A percentile compares a stretch with the other conserved stretches of the same genome.
phyloP scores from a whole-genome alignment of 2,329 filamentous ascomycete genomes.

The Fusarium sp. region DNA sequence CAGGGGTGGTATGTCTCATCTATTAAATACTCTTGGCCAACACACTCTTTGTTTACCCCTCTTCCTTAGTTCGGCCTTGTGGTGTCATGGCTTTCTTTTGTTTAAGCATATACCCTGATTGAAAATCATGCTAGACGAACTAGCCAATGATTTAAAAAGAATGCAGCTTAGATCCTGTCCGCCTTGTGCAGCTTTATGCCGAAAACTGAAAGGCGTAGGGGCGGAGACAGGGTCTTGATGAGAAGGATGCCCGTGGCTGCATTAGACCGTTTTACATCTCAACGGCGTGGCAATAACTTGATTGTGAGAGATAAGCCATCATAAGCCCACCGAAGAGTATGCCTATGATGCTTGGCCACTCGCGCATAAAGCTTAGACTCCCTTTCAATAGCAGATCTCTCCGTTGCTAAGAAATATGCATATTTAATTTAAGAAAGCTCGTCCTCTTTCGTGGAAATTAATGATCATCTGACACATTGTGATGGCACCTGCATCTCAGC shows the following conservation, averaged over 20 bases:
- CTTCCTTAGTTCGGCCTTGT: neutral
- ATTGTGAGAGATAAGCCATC: neutral
- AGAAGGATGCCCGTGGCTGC: slow-evolving; percentile 6
- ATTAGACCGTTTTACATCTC: slow-evolving; percentile 6
- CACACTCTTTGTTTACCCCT: slow-evolving; percentile 12
- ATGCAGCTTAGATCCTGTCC: neutral
- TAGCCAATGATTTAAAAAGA: neutral
- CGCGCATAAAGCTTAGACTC: no score
- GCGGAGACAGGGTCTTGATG: neutral
- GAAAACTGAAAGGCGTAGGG: neutral
- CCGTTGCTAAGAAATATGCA: no score
- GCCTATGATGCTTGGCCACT: no score
- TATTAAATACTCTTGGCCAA: neutral
- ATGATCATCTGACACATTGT: neutral
- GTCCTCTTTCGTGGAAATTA: no score
- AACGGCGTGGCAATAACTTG: neutral
- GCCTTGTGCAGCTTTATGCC: neutral
- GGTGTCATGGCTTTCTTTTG: neutral
- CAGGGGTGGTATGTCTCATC: neutral
- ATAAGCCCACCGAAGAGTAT: neutral
- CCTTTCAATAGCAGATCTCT: no score
- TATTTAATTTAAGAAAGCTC: fast-evolving
- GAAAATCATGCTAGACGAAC: slow-evolving; percentile 4
- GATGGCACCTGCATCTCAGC: slow-evolving; percentile 14
- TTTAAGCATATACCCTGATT: neutral